Evolutionary conservation across 2,329 filamentous ascomycete species (phyloP).

Genomic region (Epichloe festucae): DNA sequence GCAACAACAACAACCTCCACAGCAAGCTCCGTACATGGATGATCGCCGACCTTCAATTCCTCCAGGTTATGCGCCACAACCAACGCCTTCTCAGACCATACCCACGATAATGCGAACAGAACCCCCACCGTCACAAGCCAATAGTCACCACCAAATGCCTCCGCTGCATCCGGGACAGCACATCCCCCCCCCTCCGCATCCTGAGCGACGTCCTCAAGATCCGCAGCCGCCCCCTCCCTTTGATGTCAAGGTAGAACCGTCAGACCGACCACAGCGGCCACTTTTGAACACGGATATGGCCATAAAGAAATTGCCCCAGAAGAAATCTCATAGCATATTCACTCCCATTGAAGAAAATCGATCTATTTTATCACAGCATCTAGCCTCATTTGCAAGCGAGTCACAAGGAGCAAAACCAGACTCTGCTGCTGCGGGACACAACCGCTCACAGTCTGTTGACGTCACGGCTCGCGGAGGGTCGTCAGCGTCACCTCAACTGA

Average conservation of each 20-base stretch:
- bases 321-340: slow-evolving; percentile 86
- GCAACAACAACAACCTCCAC: slow-evolving; percentile 16
- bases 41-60: slow-evolving; percentile 66
- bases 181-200: slow-evolving; percentile 40
- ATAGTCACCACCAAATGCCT: slow-evolving; percentile 33
- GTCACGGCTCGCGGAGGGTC: slow-evolving; percentile 38
- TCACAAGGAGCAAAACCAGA: slow-evolving; percentile 28
- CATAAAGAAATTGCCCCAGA: slow-evolving; percentile 54
- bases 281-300: slow-evolving; percentile 37
- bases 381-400: slow-evolving; percentile 52
- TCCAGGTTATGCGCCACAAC: slow-evolving; percentile 48
- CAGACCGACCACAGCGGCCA: slow-evolving; percentile 32
- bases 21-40: slow-evolving; percentile 58
- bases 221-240: slow-evolving; percentile 37
- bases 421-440: slow-evolving; percentile 14
- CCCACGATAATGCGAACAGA: slow-evolving; percentile 35
- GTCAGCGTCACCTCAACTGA: slow-evolving; percentile 43
- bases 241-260: slow-evolving; percentile 34
- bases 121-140: slow-evolving; percentile 46
- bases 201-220: slow-evolving; percentile 33
- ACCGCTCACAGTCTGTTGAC: slow-evolving; percentile 53
- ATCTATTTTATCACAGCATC: slow-evolving; percentile 77
- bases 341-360: slow-evolving; percentile 91
- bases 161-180: slow-evolving; percentile 29
- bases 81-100: slow-evolving; percentile 34